A percentile compares a stretch with the other conserved stretches of the same genome.
phyloP scores from a whole-genome alignment of 805 yeast species.

The Candida pseudoglaebosa region DNA sequence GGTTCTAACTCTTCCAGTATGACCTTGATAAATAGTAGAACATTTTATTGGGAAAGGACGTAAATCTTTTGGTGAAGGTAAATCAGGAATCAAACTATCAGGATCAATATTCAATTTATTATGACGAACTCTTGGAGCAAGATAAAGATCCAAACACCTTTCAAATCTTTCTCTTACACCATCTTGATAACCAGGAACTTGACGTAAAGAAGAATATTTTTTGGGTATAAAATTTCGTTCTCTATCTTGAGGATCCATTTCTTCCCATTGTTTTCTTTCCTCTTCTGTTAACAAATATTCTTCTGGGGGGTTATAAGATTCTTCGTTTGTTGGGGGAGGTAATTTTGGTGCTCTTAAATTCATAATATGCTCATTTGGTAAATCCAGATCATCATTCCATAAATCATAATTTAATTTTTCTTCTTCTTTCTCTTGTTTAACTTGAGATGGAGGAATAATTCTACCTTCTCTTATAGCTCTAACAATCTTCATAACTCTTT shows the following conservation, averaged over 20 bases:
- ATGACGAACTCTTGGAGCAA: constrained; percentile 94
- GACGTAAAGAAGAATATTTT: constrained; percentile 76
- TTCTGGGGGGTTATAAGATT: constrained; percentile 95
- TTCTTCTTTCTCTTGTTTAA: constrained; percentile 49
- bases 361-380: constrained; percentile 75
- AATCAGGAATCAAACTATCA: constrained; percentile 89
- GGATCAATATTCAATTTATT: constrained; percentile 92
- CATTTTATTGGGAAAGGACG: constrained; percentile 94
- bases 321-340: constrained; percentile 95
- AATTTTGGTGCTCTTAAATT: constrained; percentile 90
- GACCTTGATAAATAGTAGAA: constrained; percentile 82
- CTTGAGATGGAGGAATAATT: constrained; percentile 69
- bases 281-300: constrained; percentile 83
- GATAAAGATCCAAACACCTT: constrained; percentile 85
- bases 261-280: constrained; percentile 69
- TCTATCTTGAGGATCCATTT: constrained; percentile 69
- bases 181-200: constrained; percentile 90
- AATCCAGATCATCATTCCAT: constrained; percentile 64
- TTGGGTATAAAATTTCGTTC: constrained; percentile 78
- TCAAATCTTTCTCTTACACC: constrained; percentile 87
- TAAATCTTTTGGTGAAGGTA: constrained; percentile 94
- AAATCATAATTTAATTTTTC: constrained; percentile 61
- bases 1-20: constrained; percentile 75
- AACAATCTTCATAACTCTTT: constrained; percentile 93
- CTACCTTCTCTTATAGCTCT: constrained; percentile 95